A percentile compares a stretch with the other conserved stretches of the same genome.
Conservation (phyloP, 768 basidiomycete genomes). For the Amanita polypyramis region DNA sequence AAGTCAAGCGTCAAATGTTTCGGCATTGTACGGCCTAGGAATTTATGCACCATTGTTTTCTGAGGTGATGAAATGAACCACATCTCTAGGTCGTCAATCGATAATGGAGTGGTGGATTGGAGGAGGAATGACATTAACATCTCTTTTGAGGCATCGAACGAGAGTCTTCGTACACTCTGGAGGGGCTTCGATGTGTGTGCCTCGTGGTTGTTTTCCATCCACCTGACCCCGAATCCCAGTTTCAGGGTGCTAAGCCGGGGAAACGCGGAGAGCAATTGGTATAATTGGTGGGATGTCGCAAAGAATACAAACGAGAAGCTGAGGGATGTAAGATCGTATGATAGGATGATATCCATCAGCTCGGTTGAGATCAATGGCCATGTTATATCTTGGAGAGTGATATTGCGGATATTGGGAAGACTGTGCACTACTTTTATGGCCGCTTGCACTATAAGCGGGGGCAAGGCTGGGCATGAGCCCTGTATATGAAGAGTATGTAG, state of each 20-base stretch:
- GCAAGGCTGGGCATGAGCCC: slow-evolving; percentile 1
- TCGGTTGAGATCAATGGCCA: slow-evolving; percentile 1
- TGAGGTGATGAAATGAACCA: neutral
- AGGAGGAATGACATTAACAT: slow-evolving; percentile 2
- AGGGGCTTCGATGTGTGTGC: neutral
- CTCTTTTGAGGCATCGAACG: neutral
- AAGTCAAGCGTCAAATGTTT: slow-evolving; percentile 6
- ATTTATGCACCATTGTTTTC: neutral
- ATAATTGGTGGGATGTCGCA: neutral
- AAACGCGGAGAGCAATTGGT: neutral
- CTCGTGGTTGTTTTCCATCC: neutral
- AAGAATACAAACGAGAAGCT: slow-evolving; percentile 4
- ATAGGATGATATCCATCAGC: neutral
- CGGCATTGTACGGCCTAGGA: neutral
- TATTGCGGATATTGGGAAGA: neutral
- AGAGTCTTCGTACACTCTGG: neutral
- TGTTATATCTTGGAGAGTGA: slow-evolving; percentile 3
- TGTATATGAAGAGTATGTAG: slow-evolving; percentile 1
- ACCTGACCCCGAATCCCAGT: neutral
- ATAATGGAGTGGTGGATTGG: neutral
- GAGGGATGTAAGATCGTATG: slow-evolving; percentile 4
- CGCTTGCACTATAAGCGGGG: neutral
- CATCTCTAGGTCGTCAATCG: slow-evolving; percentile 1
- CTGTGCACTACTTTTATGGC: neutral
- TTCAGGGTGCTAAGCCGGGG: neutral